Base-by-base conservation (phyloP, 139 green algal genomes). In the Volvox reticuliferus region DNA sequence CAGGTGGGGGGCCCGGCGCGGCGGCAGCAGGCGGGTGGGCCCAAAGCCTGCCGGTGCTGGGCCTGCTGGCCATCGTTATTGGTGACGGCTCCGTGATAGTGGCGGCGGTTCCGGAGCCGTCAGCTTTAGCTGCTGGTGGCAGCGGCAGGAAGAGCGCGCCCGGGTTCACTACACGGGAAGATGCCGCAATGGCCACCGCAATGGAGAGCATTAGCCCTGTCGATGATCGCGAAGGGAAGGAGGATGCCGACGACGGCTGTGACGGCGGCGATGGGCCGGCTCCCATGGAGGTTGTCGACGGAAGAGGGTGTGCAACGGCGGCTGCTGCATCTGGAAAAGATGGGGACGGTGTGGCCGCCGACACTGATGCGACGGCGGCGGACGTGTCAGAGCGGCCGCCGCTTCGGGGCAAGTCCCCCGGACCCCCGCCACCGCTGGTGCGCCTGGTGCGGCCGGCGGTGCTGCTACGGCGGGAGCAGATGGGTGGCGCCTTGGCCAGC, bases 31-130 rank as follows among this genome's bases (percentile, higher is more conserved):
- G n/a, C 14, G 50, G 50, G 22, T 30, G 33, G 19, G 14, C 5
- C 26, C 18, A 28, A 0, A 63, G 33, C 12, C 67, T 91, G 18
- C 80, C 80, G 17, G 61, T 91, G 61, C 73, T 96, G 33, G 95
- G 95, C 5, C 26, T 97, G 62, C 91, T 97, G 37, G 95, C 95
- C 44, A 92, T 94, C 21, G 93, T 92, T 1, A 82, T 96, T 22
- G 95, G 93, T 6, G 93, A 97, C 28, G 95, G 95, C 36, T 92
- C 83, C 32, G 73, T 97, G 16, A 20, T 82, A 0, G 77, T 97
- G 44, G 93, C 92, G 76, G 88, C 86, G 18, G 93, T 97, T 32
- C 95, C 95, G 22, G 73, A 91, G 2, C 89, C 86, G 9, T 21
- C 63, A 19, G 44, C 44, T 9, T 55, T 55, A 55, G 44, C 36